Conservation (phyloP, 768 basidiomycete genomes). For the Lentinus brumalis region DNA sequence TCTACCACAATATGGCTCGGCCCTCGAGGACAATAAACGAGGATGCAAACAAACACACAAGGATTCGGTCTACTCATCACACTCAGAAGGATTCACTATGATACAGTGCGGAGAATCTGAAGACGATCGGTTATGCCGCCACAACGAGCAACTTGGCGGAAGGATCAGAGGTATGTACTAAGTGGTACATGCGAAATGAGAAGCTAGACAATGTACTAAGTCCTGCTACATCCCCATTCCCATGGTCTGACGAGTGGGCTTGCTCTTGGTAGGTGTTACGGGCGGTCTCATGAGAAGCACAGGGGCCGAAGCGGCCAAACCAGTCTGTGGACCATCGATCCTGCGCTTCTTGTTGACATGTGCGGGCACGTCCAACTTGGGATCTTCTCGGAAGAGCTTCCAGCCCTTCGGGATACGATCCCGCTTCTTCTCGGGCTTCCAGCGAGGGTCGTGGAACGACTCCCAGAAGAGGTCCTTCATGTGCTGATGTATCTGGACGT, state of each 20-base stretch:
- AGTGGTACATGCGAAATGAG: not conserved
- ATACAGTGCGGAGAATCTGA: too few species aligned
- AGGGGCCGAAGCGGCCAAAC: not conserved
- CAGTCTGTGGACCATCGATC: not conserved
- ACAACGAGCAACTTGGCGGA: too few species aligned
- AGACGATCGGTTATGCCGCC: too few species aligned
- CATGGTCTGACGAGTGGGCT: not conserved
- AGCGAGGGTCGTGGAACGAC: not conserved
- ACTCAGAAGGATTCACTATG: too few species aligned
- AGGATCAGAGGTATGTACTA: too few species aligned
- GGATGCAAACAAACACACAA: not conserved
- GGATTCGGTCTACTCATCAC: too few species aligned
- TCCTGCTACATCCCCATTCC: not conserved
- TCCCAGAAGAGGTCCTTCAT: not conserved
- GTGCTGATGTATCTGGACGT: not conserved
- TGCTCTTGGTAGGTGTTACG: not conserved
- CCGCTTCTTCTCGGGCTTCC: not conserved
- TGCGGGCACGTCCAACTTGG: not conserved
- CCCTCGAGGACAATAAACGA: slow-evolving; percentile 4
- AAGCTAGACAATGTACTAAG: not conserved
- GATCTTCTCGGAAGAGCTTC: not conserved
- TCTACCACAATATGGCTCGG: slow-evolving; percentile 13
- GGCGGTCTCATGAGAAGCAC: not conserved
- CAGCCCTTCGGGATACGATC: not conserved
- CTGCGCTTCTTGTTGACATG: not conserved